Evolutionary conservation across 75 land plant genomes (phyloP).

Genomic region (Cryptomeria japonica): DNA sequence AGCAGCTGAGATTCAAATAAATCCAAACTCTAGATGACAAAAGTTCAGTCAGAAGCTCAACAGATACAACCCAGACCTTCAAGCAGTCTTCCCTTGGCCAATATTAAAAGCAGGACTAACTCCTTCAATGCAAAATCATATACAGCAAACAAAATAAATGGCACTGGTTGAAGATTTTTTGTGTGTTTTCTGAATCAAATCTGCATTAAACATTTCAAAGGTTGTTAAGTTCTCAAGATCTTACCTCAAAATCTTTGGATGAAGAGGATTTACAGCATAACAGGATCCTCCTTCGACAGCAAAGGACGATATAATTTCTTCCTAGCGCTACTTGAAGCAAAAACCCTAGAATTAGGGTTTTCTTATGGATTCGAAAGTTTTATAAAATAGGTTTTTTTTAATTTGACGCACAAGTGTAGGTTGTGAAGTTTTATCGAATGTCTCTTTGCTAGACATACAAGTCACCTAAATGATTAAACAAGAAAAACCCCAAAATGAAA

Average conservation of each 20-base stretch:
- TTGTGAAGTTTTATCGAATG: no score
- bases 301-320: not conserved
- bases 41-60: not conserved
- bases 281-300: not conserved
- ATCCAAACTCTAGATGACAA: not conserved
- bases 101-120: not conserved
- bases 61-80: not conserved
- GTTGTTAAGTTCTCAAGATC: not conserved
- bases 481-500: no score
- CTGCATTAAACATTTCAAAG: not conserved
- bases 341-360: conserved; percentile 7
- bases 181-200: not conserved
- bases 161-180: no score
- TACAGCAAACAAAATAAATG: not conserved
- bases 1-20: not conserved
- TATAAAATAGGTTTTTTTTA: no score
- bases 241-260: not conserved
- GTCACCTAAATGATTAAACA: no score
- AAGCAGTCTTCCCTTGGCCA: not conserved
- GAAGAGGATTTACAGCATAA: not conserved
- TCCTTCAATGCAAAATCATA: not conserved
- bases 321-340: not conserved
- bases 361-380: no score
- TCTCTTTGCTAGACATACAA: no score
- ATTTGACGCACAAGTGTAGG: no score